Base-by-base conservation (phyloP, 2,329 filamentous ascomycete species). In the Didymellaceae sp. region DNA sequence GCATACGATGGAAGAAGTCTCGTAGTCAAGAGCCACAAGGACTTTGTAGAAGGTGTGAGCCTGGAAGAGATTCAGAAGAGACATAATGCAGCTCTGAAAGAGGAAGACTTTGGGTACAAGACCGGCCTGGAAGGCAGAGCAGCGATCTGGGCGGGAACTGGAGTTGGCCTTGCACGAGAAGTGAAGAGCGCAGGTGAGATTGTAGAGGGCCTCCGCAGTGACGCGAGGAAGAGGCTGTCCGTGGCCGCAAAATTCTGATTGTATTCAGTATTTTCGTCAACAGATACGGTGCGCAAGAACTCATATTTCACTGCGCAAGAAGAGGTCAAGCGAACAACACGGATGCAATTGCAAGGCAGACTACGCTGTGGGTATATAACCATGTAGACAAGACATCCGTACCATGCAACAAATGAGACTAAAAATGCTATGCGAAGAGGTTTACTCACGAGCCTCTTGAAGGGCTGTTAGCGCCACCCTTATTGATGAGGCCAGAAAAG, bases 131-230 rank as follows among this genome's bases (percentile, higher is more conserved):
- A 65, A 73, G 84, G 59, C 64, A 84, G 74, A 80, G 82, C 28
- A 78, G 81, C 37, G 82, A 86, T 77, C 6, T 72, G 66, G 68
- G 83, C 82, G 10, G 85, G 85, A 2, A 82, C 82, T 5, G 84
- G 81, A 0, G 80, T 87, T 8, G 85, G 85, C 0, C 69, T 87
- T 54, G 76, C 86, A 2, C 79, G 72, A 24, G 65, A 77, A 31
- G 73, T 82, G 2, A 72, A 76, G 57, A 65, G 73, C 26, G 84
- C 83, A 10, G 73, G 61, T 16, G 75, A 80, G 5, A 83, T 87
- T 58, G 77, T 83, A 3, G 66, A 74, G 35, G 26, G 22, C 3
- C 68, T 78, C 6, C 70, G 77, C 45, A 59, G 66, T n/a, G 75
- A 75, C 39, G 71, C 74, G 10, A 67, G 43, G 37, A 58, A 58